phyloP scores from a whole-genome alignment of 2,329 filamentous ascomycete genomes.

The Talaromyces rugulosus region DNA sequence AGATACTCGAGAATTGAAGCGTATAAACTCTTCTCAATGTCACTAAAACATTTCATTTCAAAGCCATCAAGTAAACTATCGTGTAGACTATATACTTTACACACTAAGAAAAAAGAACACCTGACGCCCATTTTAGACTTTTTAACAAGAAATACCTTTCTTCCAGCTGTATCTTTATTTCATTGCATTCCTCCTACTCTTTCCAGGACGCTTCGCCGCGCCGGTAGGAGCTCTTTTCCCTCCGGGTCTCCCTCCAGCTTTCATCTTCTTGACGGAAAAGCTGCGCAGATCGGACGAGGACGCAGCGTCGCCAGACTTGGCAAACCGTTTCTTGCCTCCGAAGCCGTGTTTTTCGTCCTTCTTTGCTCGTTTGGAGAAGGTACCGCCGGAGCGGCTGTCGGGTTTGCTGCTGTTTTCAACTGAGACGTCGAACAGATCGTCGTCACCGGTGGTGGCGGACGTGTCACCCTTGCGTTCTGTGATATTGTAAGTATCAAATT shows the following conservation, averaged over 20 bases:
- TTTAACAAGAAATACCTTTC: not conserved
- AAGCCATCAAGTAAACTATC: not conserved
- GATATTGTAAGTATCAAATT: conserved; percentile 1
- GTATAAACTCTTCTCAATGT: not conserved
- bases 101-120: not conserved
- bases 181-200: conserved; percentile 43
- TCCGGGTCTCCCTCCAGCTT: conserved; percentile 48
- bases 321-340: conserved; percentile 88
- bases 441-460: conserved; percentile 65
- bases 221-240: conserved; percentile 18
- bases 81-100: conserved; percentile 1
- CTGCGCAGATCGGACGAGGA: conserved; percentile 76
- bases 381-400: conserved; percentile 39
- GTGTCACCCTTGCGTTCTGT: conserved; percentile 72
- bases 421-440: conserved; percentile 86
- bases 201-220: conserved; percentile 46
- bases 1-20: not conserved
- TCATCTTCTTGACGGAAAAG: conserved; percentile 85
- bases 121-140: not conserved
- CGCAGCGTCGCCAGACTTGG: conserved; percentile 83
- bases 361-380: conserved; percentile 72
- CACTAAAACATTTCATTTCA: not conserved
- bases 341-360: conserved; percentile 94
- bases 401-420: conserved; percentile 66
- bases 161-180: conserved; percentile 1